Conservation (phyloP, 805 yeast genomes). For the Wickerhamiella sorbophila region DNA sequence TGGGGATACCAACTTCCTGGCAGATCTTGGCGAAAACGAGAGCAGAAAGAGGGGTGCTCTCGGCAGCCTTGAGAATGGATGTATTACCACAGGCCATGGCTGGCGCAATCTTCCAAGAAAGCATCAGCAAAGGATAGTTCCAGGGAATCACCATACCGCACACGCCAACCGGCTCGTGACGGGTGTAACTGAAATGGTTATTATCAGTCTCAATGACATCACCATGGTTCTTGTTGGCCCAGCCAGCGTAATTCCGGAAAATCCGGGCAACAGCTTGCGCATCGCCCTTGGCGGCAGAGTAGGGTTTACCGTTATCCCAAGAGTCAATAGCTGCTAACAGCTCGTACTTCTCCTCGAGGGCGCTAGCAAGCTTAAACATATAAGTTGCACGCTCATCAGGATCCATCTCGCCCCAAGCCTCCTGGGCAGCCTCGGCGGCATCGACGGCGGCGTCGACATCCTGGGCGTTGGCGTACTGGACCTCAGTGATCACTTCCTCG, state of each 20-base stretch:
- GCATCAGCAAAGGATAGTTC: slow-evolving; percentile 60
- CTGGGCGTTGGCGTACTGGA: slow-evolving; percentile 61
- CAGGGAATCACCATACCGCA: slow-evolving; percentile 61
- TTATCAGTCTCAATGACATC: slow-evolving; percentile 42
- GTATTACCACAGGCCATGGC: slow-evolving; percentile 72
- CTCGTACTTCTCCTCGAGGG: slow-evolving; percentile 59
- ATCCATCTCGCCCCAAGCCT: slow-evolving; percentile 53
- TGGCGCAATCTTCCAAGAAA: slow-evolving; percentile 71
- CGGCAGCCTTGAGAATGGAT: slow-evolving; percentile 59
- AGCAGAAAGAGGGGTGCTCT: slow-evolving; percentile 59
- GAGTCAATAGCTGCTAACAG: slow-evolving; percentile 70
- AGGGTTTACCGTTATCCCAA: slow-evolving; percentile 77
- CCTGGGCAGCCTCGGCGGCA: slow-evolving; percentile 68
- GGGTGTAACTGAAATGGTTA: slow-evolving; percentile 50
- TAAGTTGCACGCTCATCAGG: slow-evolving; percentile 53
- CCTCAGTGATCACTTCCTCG: slow-evolving; percentile 51
- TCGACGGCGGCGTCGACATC: slow-evolving; percentile 82
- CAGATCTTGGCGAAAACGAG: slow-evolving; percentile 45
- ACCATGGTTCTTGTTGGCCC: slow-evolving; percentile 59
- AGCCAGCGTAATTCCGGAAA: slow-evolving; percentile 56
- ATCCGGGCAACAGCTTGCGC: slow-evolving; percentile 42
- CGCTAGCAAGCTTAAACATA: slow-evolving; percentile 61
- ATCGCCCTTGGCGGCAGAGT: slow-evolving; percentile 30
- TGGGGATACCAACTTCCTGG: slow-evolving; percentile 57
- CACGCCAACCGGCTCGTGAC: slow-evolving; percentile 53